Conservation (phyloP, 225 moss, liverwort and hornwort genomes). For the Polytrichum formosum region DNA sequence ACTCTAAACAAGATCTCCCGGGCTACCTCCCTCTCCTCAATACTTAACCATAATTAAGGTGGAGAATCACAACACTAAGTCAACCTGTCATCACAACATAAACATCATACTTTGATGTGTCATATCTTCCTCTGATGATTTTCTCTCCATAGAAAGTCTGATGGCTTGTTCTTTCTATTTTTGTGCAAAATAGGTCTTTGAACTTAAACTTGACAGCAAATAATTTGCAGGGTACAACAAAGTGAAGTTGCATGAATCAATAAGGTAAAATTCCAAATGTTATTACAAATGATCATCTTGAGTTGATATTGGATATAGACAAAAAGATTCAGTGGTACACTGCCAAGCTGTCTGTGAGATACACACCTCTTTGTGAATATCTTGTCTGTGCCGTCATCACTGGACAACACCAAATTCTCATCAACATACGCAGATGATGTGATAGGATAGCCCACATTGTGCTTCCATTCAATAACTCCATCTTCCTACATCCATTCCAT, state of each 20-base stretch:
- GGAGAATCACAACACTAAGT: background rate
- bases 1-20: background rate
- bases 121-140: too few relatives aligned
- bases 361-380: slow-evolving; percentile 20
- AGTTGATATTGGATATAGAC: background rate
- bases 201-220: too few relatives aligned
- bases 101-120: too few relatives aligned
- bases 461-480: slow-evolving; percentile 34
- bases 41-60: background rate
- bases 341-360: background rate
- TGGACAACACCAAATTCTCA: slow-evolving; percentile 19
- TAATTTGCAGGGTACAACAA: too few relatives aligned
- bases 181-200: too few relatives aligned
- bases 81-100: background rate
- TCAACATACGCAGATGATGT: slow-evolving; percentile 36
- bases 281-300: background rate
- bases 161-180: too few relatives aligned
- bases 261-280: too few relatives aligned
- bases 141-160: too few relatives aligned
- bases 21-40: too few relatives aligned
- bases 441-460: slow-evolving; percentile 33
- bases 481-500: slow-evolving; percentile 24
- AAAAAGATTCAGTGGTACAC: background rate
- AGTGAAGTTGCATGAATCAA: too few relatives aligned
- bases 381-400: slow-evolving; percentile 4